Conservation (phyloP, 164 flowering plant species). For the Nymphaea colorata region DNA sequence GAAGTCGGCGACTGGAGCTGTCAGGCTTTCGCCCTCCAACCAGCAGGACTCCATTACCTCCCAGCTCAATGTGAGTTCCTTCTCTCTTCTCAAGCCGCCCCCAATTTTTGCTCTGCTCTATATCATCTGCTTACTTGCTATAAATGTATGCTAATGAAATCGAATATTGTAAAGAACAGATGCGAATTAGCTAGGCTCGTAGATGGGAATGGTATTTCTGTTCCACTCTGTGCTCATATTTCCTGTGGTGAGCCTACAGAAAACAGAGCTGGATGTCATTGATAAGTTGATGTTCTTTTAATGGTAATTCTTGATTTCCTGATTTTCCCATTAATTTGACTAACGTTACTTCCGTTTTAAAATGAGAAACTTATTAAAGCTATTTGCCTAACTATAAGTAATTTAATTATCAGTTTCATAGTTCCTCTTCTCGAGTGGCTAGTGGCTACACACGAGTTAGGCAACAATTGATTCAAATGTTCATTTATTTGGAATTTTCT, state of each 20-base stretch:
- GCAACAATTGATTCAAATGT: too few relatives aligned
- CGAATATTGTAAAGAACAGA: not conserved
- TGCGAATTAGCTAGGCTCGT: not conserved
- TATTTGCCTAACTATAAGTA: too few relatives aligned
- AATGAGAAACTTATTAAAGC: too few relatives aligned
- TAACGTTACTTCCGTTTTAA: too few relatives aligned
- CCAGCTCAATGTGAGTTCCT: slow-evolving; percentile 55
- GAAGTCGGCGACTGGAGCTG: slow-evolving; percentile 44
- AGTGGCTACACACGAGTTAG: too few relatives aligned
- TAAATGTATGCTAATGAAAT: too few relatives aligned
- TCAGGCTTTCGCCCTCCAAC: slow-evolving; percentile 42
- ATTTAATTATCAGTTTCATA: too few relatives aligned
- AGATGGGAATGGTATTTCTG: not conserved
- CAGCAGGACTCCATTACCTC: slow-evolving; percentile 71
- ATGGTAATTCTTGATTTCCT: too few relatives aligned
- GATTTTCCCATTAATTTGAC: too few relatives aligned
- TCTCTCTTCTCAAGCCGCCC: not conserved
- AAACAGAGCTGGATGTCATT: not conserved
- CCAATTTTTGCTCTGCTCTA: not conserved
- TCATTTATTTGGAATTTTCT: too few relatives aligned
- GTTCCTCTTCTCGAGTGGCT: too few relatives aligned
- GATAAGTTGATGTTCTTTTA: not conserved
- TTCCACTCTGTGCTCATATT: too few relatives aligned
- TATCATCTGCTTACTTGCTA: not conserved
- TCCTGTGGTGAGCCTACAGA: not conserved